Evolutionary conservation across 2,329 filamentous ascomycete genomes (phyloP).

Genomic region (Fusarium sp.): DNA sequence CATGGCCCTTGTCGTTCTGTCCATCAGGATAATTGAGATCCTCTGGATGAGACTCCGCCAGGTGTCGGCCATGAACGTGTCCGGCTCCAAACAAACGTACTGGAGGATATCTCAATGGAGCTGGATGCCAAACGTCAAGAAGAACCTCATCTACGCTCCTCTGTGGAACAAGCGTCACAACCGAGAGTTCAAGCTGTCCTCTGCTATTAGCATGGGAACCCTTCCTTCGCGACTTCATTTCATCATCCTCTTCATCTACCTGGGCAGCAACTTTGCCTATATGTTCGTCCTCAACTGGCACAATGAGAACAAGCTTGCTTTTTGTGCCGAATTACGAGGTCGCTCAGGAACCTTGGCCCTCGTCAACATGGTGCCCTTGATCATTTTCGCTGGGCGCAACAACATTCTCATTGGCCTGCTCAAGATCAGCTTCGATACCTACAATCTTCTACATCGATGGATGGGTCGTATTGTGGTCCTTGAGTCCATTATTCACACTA

Average conservation of each 20-base stretch:
- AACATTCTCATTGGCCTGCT: slow-evolving; percentile 88
- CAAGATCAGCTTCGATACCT: slow-evolving; percentile 93
- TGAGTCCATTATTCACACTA: slow-evolving; percentile 75
- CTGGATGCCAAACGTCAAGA: slow-evolving; percentile 73
- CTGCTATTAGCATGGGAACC: slow-evolving; percentile 70
- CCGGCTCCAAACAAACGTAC: slow-evolving; percentile 66
- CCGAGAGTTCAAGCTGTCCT: slow-evolving; percentile 72
- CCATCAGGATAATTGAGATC: slow-evolving; percentile 66
- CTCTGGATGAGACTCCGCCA: slow-evolving; percentile 68
- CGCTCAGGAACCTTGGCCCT: slow-evolving; percentile 85
- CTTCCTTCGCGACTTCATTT: slow-evolving; percentile 73
- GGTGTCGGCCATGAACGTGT: slow-evolving; percentile 67
- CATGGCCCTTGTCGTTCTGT: slow-evolving; percentile 64
- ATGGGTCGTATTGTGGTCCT: slow-evolving; percentile 79
- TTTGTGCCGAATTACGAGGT: slow-evolving; percentile 86
- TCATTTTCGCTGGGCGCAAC: slow-evolving; percentile 91
- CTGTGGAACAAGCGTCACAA: slow-evolving; percentile 75
- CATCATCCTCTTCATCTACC: slow-evolving; percentile 67
- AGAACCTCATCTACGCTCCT: slow-evolving; percentile 70
- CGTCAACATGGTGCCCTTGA: slow-evolving; percentile 91
- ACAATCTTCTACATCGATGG: slow-evolving; percentile 82
- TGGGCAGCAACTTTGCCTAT: slow-evolving; percentile 71
- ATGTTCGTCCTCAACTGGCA: slow-evolving; percentile 71
- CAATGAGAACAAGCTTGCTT: slow-evolving; percentile 68
- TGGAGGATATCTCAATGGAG: slow-evolving; percentile 69